Base-by-base conservation (phyloP, 2,329 filamentous ascomycete species). In the Purpureocillium lavendulum region DNA sequence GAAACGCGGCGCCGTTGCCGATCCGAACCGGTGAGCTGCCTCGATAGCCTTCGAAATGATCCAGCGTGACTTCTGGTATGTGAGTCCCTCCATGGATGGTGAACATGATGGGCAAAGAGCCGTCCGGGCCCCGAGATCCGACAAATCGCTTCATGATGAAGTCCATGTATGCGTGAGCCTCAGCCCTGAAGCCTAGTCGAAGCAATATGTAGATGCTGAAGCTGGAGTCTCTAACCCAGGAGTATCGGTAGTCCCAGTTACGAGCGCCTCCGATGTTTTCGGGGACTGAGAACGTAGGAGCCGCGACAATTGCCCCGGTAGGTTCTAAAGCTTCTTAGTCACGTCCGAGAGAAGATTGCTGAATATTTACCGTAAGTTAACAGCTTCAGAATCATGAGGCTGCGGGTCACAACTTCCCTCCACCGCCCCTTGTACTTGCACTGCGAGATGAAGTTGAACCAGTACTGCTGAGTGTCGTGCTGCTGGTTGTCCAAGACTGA, bases 141-240 rank as follows among this genome's bases (percentile, higher is more conserved):
- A 75, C 66, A 44, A 88, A 77, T 9, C 82, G 74, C 47, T 84
- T 75, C 59, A 76, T 84, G 47, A 89, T 87, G 55, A 87, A 89
- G 39, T 73, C 71, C 71, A 87, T 87, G 57, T 87, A 89, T 1
- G 82, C 78, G 55, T 88, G 81, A 4, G 84, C 84, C 58, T 89
- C 84, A 15, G 80, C 73, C 21, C 70, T 79, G 60, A 87, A 88
- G 6, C 84, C 84, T 55, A 88, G 75, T 12, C 84, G 78, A 2
- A 89, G 71, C 24, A 89, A 70, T 45, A 88, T 81, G 50, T 88
- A 88, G 48, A 87, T 78, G 1, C 82, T 86, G 59, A 87, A 87
- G 47, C 80, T 85, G 1, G 80, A 78, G 60, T 89, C 84, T 16
- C 84, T 73, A 29, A 88, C 77, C 84, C 84, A 89, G 9, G 73